Evolutionary conservation across 2,329 filamentous ascomycete genomes (phyloP).

Genomic region (Curvularia sp.): DNA sequence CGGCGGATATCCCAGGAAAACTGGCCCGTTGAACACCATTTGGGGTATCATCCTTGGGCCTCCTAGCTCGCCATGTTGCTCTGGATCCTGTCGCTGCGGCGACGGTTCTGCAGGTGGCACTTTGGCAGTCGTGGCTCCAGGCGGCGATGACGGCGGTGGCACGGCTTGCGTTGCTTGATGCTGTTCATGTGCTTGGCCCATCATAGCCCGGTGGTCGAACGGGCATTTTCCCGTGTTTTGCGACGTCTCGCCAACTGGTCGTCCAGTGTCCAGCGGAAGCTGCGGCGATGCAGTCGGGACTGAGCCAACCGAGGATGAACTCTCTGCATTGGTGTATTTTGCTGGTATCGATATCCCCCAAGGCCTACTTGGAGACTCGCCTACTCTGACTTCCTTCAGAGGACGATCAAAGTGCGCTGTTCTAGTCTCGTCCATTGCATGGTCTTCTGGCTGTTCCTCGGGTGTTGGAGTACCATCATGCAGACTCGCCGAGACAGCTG

Average conservation of each 20-base stretch:
- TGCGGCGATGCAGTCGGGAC: slow-evolving; percentile 56
- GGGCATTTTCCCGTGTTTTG: slow-evolving; percentile 46
- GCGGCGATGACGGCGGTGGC: slow-evolving; percentile 23
- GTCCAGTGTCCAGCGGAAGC: slow-evolving; percentile 59
- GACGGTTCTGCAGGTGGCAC: slow-evolving; percentile 17
- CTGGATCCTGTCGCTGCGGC: slow-evolving; percentile 15
- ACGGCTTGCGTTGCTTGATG: slow-evolving; percentile 10
- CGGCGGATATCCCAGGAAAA: slow-evolving; percentile 82
- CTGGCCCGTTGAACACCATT: slow-evolving; percentile 90
- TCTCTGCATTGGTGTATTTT: slow-evolving; percentile 54
- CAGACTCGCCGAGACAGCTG: slow-evolving; percentile 70
- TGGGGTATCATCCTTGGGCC: slow-evolving; percentile 59
- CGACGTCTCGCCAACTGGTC: slow-evolving; percentile 35
- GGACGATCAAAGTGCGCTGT: slow-evolving; percentile 81
- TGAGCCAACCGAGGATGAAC: slow-evolving; percentile 50
- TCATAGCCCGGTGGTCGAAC: slow-evolving; percentile 44
- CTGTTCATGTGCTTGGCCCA: slow-evolving; percentile 27
- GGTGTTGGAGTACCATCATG: slow-evolving; percentile 51
- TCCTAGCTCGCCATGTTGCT: slow-evolving; percentile 20
- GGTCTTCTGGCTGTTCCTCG: slow-evolving; percentile 48
- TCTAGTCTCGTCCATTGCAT: slow-evolving; percentile 64
- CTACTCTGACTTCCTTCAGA: slow-evolving; percentile 87
- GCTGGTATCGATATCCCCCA: slow-evolving; percentile 88
- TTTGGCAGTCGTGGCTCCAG: slow-evolving; percentile 21
- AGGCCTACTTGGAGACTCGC: slow-evolving; percentile 89